Evolutionary conservation across 371 early-diverging fungal species (phyloP).

Genomic region (Lichtheimia ramosa): DNA sequence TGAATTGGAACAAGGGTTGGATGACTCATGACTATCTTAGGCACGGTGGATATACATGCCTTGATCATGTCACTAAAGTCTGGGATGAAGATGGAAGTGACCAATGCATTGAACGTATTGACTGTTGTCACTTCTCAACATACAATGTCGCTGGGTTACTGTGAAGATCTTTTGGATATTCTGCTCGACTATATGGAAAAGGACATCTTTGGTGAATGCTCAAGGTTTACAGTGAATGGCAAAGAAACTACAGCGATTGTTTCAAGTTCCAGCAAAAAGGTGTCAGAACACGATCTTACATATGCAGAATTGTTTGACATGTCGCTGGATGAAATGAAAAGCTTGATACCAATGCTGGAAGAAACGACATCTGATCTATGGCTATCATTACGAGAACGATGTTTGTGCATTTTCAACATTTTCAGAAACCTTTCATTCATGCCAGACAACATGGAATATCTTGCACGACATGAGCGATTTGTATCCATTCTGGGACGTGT

Average conservation of each 20-base stretch:
- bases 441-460: conserved; percentile 58
- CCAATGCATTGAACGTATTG: conserved; percentile 72
- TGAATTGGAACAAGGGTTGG: not conserved
- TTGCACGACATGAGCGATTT: conserved; percentile 59
- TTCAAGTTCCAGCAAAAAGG: not conserved
- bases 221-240: conserved; percentile 14
- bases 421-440: conserved; percentile 69
- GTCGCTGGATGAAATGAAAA: conserved; percentile 58
- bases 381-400: conserved; percentile 46
- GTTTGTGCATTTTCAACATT: conserved; percentile 53
- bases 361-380: conserved; percentile 43
- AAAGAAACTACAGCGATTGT: not conserved
- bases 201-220: conserved; percentile 36
- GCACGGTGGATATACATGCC: conserved; percentile 73
- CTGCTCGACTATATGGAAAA: conserved; percentile 50
- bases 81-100: conserved; percentile 70
- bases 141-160: conserved; percentile 34
- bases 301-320: conserved; percentile 58
- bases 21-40: conserved; percentile 31
- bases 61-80: conserved; percentile 76
- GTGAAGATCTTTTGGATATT: conserved; percentile 57
- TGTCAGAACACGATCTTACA: conserved; percentile 13
- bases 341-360: conserved; percentile 44
- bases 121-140: conserved; percentile 54
- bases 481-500: conserved; percentile 30